These are phyloP conservation scores for Dothidotthia symphoricarpi DNA, from an alignment of 2,329 filamentous ascomycete species.

Conservation along the genomic window DNA sequence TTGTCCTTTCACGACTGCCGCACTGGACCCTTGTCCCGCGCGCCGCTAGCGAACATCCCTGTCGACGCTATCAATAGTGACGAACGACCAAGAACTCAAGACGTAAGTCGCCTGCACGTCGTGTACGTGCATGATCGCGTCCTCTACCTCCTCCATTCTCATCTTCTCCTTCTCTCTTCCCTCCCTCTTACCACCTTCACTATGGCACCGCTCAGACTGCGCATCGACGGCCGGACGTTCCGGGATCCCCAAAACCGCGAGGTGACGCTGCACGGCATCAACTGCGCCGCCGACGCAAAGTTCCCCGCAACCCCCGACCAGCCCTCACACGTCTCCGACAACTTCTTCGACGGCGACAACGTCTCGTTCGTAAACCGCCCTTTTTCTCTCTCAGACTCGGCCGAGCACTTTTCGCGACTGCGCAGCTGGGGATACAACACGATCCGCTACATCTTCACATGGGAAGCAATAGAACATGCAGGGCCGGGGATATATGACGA, in stretches of 20 bases:
- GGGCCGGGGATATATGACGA: slow-evolving; percentile 93
- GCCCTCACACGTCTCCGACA: slow-evolving; percentile 72
- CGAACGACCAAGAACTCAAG: slow-evolving; percentile 3
- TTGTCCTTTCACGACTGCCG: slow-evolving; percentile 24
- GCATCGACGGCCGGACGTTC: slow-evolving; percentile 82
- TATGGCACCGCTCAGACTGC: slow-evolving; percentile 75
- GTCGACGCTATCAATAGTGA: slow-evolving; percentile 4
- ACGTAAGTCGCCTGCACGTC: slow-evolving; percentile 1
- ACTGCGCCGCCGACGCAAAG: slow-evolving; percentile 87
- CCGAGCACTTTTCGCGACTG: slow-evolving; percentile 80
- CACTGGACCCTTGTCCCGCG: slow-evolving; percentile 6
- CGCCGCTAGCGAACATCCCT: slow-evolving; percentile 2
- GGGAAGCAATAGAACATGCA: slow-evolving; percentile 95
- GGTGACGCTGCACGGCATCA: slow-evolving; percentile 88
- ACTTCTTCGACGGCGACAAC: slow-evolving; percentile 90
- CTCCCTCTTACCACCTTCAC: slow-evolving; percentile 1
- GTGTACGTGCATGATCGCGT: slow-evolving; percentile 2
- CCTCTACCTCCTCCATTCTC: slow-evolving; percentile 2
- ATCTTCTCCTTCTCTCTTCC: slow-evolving; percentile 3
- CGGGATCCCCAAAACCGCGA: slow-evolving; percentile 79
- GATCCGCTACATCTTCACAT: slow-evolving; percentile 94
- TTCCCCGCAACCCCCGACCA: slow-evolving; percentile 77
- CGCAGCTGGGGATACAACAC: slow-evolving; percentile 93
- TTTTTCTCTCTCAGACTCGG: slow-evolving; percentile 78
- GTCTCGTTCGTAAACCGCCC: slow-evolving; percentile 87